phyloP scores from a whole-genome alignment of 805 yeast species.

The Candida xyloterini region DNA sequence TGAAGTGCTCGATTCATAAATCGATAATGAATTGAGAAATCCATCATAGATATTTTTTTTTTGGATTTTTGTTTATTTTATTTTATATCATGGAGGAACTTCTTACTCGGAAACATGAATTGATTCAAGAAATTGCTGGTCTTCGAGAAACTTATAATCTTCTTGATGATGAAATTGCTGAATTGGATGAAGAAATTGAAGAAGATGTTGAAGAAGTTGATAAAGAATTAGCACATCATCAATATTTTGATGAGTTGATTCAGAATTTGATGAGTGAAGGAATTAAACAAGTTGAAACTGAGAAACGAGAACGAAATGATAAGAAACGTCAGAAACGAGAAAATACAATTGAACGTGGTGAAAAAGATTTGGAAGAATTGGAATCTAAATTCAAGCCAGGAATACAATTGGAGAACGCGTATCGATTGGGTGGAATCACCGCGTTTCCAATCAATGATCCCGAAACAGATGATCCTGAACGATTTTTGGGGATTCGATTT shows the following conservation, averaged over 20 bases:
- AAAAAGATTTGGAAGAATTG: conserved; percentile 9
- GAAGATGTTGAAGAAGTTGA: conserved; percentile 6
- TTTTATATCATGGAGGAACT: conserved; percentile 6
- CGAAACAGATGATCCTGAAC: conserved; percentile 19
- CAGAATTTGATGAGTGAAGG: conserved; percentile 25
- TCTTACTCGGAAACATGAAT: not conserved
- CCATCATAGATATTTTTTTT: conserved; percentile 3
- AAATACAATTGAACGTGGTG: conserved; percentile 2
- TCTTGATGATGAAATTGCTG: conserved; percentile 4
- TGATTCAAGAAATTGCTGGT: not conserved
- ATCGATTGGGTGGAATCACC: conserved; percentile 48
- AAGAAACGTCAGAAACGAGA: conserved; percentile 5
- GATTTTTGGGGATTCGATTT: conserved; percentile 48
- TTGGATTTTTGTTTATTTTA: conserved; percentile 1
- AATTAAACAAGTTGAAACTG: conserved; percentile 16
- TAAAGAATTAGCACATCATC: conserved; percentile 25
- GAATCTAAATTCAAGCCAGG: conserved; percentile 27
- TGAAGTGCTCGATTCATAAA: conserved; percentile 52
- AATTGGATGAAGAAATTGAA: conserved; percentile 5
- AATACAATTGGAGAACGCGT: conserved; percentile 44
- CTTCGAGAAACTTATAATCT: not conserved
- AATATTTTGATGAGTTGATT: conserved; percentile 30
- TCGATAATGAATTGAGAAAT: conserved; percentile 24
- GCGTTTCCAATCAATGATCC: conserved; percentile 48
- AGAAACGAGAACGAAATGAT: conserved; percentile 2